Evolutionary conservation across 2,329 filamentous ascomycete species (phyloP), one percentile per base, ranked within the genome.

Genomic region (Alternaria sp.): DNA sequence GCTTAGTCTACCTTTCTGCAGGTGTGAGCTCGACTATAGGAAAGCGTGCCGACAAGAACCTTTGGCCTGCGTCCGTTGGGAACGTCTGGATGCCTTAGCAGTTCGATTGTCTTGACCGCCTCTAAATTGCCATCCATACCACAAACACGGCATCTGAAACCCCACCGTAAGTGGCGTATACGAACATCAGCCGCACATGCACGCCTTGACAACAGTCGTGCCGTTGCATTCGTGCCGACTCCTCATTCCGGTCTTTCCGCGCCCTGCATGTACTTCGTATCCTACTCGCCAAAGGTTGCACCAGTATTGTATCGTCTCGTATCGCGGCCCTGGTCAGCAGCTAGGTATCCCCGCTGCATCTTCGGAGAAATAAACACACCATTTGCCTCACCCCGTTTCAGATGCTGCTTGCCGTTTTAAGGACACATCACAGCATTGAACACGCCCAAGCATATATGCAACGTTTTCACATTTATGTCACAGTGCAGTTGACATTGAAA

Each of bases 141-240:
- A 51, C 49, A 51, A 36, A 51, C n/a, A 51, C 44, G 28, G 17
- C 28, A 51, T 51, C 28, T 36, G 49, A 32, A 51, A 51, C 49
- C 49, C 49, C 49, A 36, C 49, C 49, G 36, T 32, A 25, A 40
- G 49, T 59, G 60, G 63, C 60, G 57, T 52, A 26, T 44, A 60
- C 46, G 36, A 55, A 49, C 52, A 54, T 66, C 63, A 61, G 63
- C 60, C 61, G 61, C 63, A 61, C 43, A n/a, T 59, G 57, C 63
- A 66, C 26, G 63, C 63, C 63, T 62, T 55, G 43, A 59, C 52
- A 43, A 36, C 43, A 44, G 13, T 28, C 26, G 13, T 45, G 43
- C 49, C 13, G 49, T 25, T 52, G 49, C 49, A 52, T 52, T 52
- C 28, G 49, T 40, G 15, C 49, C 49, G 17, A 46, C 21, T 45